Conservation (phyloP, 192 early-diverging fungal species). For the Linnemannia zychae region DNA sequence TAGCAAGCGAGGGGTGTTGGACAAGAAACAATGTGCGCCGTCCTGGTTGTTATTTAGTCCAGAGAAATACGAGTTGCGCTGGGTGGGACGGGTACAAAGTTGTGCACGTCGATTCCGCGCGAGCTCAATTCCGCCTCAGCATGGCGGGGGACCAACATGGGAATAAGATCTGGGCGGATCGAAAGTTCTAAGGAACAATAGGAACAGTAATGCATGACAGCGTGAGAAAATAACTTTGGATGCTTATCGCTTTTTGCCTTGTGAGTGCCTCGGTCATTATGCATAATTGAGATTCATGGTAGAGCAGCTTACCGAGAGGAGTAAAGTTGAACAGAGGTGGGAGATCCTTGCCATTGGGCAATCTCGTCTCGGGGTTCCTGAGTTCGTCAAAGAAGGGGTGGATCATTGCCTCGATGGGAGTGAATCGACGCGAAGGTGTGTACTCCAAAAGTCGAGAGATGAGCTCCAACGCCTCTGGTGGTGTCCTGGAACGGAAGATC, state of each 20-base stretch:
- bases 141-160: slow-evolving; percentile 86
- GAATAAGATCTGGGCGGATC: slow-evolving; percentile 85
- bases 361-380: slow-evolving; percentile 83
- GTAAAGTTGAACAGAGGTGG: slow-evolving; percentile 96
- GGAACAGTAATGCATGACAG: neutral
- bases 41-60: slow-evolving; percentile 53
- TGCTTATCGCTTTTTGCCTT: too few relatives aligned
- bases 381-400: slow-evolving; percentile 99
- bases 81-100: slow-evolving; percentile 73
- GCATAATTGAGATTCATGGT: neutral
- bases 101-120: slow-evolving; percentile 81
- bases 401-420: slow-evolving; percentile 91
- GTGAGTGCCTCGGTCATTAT: neutral
- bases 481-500: slow-evolving; percentile 87
- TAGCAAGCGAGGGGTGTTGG: neutral
- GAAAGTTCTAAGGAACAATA: slow-evolving; percentile 77
- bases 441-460: slow-evolving; percentile 91
- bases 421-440: slow-evolving; percentile 85
- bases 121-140: slow-evolving; percentile 71
- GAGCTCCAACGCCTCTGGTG: slow-evolving; percentile 90
- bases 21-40: neutral
- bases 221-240: neutral
- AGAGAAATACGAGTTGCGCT: slow-evolving; percentile 59
- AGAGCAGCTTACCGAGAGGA: slow-evolving; percentile 65
- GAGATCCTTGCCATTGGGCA: slow-evolving; percentile 86